These are phyloP conservation scores for Ophiostoma angusticollis DNA, from an alignment of 2,329 filamentous ascomycete genomes.

Conservation along the genomic window DNA sequence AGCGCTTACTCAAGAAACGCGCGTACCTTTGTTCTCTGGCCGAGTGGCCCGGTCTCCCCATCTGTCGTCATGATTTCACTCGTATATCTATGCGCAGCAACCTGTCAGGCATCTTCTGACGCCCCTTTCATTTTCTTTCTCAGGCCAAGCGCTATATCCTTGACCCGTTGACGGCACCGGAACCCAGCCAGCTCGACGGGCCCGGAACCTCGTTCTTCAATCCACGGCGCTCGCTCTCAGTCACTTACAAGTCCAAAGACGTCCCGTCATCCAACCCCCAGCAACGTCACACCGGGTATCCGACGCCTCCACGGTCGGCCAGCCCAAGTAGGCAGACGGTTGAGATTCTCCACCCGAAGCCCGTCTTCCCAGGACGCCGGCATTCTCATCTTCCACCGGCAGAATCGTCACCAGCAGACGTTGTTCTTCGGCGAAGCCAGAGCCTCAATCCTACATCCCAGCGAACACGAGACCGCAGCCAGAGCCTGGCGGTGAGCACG, in stretches of 20 bases:
- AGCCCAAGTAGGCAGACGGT: constrained; percentile 36
- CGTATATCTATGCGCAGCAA: too few species aligned
- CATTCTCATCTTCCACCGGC: constrained; percentile 19
- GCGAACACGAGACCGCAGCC: too few species aligned
- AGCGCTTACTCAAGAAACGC: too few species aligned
- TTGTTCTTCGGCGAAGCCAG: constrained; percentile 13
- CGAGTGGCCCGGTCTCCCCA: too few species aligned
- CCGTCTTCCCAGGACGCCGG: constrained; percentile 21
- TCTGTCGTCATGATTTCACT: too few species aligned
- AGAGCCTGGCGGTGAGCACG: too few species aligned
- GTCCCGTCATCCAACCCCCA: constrained; percentile 12
- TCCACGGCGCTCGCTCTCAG: constrained; percentile 15
- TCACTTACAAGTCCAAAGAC: constrained; percentile 12
- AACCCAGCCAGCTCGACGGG: constrained; percentile 55
- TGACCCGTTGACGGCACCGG: constrained; percentile 54
- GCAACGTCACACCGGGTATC: constrained; percentile 14
- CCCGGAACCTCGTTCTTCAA: constrained; percentile 44
- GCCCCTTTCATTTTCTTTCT: background rate
- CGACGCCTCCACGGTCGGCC: constrained; percentile 41
- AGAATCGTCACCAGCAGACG: constrained; percentile 9
- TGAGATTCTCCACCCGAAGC: constrained; percentile 31
- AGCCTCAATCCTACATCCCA: constrained; percentile 5
- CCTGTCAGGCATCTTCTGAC: too few species aligned
- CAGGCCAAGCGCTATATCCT: constrained; percentile 56
- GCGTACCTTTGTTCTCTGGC: too few species aligned